Evolutionary conservation across 345 rosid species (phyloP).

Genomic region (Mercurialis annua): DNA sequence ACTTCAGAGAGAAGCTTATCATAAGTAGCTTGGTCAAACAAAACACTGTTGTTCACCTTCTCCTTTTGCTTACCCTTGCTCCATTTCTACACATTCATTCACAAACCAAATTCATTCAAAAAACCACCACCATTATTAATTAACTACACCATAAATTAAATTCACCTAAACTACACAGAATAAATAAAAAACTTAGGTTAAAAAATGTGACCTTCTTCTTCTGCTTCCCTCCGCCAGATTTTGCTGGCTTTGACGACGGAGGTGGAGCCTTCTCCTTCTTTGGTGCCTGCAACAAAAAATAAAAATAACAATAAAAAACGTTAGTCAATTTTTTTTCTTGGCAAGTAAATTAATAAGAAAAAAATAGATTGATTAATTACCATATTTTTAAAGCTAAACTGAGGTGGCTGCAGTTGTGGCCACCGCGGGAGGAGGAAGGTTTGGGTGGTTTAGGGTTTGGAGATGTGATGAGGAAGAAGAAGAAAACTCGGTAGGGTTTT

Average conservation of each 20-base stretch:
- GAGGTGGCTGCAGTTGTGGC: background rate
- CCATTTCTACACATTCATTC: constrained; percentile 28
- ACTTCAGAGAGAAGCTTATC: constrained; percentile 26
- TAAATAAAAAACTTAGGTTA: background rate
- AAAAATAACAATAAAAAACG: background rate
- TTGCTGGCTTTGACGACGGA: constrained; percentile 48
- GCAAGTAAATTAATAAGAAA: background rate
- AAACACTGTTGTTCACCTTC: constrained; percentile 32
- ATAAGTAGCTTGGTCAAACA: constrained; percentile 28
- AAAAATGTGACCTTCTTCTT: constrained; percentile 35
- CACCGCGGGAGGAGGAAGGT: background rate
- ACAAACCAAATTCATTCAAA: no score
- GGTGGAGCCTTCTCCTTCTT: constrained; percentile 52
- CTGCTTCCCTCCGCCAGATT: constrained; percentile 51
- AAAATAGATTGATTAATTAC: background rate
- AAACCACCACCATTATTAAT: no score
- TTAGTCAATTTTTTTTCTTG: background rate
- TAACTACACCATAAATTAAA: background rate
- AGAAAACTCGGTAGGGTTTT: background rate
- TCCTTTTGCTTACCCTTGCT: constrained; percentile 34
- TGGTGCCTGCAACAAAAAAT: constrained; percentile 50
- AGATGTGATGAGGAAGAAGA: background rate
- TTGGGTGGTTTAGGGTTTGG: background rate
- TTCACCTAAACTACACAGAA: background rate
- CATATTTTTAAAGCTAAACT: background rate